These are phyloP conservation scores for Metschnikowia kunwiensis DNA, from an alignment of 805 yeast genomes.

Conservation along the genomic window DNA sequence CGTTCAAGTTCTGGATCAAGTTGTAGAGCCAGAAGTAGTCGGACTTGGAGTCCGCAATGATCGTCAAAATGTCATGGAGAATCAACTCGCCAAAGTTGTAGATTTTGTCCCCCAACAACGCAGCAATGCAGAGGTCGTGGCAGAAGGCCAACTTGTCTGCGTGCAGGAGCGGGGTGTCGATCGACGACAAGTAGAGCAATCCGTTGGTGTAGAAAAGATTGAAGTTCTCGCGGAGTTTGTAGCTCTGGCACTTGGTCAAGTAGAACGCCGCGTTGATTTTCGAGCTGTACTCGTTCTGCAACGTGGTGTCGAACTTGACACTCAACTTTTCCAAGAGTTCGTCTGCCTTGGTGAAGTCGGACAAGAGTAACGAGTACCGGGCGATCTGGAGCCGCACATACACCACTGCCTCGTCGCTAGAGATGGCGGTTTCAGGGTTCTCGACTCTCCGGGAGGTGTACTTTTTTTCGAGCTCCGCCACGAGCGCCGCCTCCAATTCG, in stretches of 20 bases:
- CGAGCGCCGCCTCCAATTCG: conserved; percentile 30
- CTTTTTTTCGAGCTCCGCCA: conserved; percentile 24
- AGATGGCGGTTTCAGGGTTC: conserved; percentile 31
- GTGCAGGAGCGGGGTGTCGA: conserved; percentile 42
- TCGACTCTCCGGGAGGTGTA: conserved; percentile 27
- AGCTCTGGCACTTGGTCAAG: conserved; percentile 72
- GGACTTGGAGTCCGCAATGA: conserved; percentile 42
- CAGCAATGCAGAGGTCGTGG: conserved; percentile 79
- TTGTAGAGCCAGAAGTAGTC: conserved; percentile 68
- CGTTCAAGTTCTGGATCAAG: conserved; percentile 65
- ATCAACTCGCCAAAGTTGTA: conserved; percentile 95
- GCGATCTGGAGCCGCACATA: conserved; percentile 64
- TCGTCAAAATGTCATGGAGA: conserved; percentile 75
- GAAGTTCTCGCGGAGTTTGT: conserved; percentile 73
- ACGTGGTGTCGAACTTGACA: conserved; percentile 48
- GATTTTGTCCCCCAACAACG: conserved; percentile 84
- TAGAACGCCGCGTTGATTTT: conserved; percentile 81
- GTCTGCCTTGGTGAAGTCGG: conserved; percentile 55
- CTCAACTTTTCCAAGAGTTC: conserved; percentile 63
- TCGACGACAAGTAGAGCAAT: conserved; percentile 76
- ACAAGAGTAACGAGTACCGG: conserved; percentile 57
- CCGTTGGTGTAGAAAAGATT: conserved; percentile 79
- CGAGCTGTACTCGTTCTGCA: conserved; percentile 33
- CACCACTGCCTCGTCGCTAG: conserved; percentile 53
- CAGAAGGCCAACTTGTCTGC: conserved; percentile 45